Evolutionary conservation across 208 protist genomes (phyloP), one percentile per base, ranked within the genome.

Genomic region (Phytomonas sp.): DNA sequence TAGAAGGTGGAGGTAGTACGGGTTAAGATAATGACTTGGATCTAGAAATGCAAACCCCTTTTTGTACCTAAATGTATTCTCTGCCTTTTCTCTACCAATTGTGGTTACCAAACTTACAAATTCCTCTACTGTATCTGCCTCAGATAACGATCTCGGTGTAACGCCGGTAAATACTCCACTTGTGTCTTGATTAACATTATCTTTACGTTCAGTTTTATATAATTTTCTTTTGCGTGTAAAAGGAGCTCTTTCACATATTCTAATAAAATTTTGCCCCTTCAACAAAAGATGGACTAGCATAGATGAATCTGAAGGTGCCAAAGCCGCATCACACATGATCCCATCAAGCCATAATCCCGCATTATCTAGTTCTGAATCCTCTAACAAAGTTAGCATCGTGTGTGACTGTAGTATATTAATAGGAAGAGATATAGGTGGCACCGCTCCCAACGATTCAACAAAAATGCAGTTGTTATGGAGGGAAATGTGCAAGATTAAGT

Each of bases 31-130:
- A 67, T 93, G 85, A 40, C 70, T 75, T 13, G 72, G 66, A 34
- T 93, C 77, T 43, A 95, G 75, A 78, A 95, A 95, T 20, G 74
- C 85, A 78, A 95, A 95, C 1, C 90, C 90, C 70, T 82, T 85
- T 62, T 88, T 85, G 28, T 76, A 76, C 26, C 82, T 77, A 71
- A 95, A 88, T 9, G 69, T 68, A 53, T 82, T 83, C 60, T 93
- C 87, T 2, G 90, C 85, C 51, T 77, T 80, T 62, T 93, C 90
- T 34, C 79, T 74, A 4, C 87, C 90, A 51, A 91, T 75, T 9
- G 77, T 74, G 23, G 53, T 72, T 32, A 88, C 83, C 9, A 88
- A 67, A 37, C 87, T 83, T 32, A 82, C 76, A 78, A 95, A 86
- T 36, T 90, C 84, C 15, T 71, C 81, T 40, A 95, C 85, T 20